Percentiles rank a stretch among this genome's conserved stretches.
phyloP scores from a whole-genome alignment of 1,284 basidiomycete species.

The Marasmius oreades region DNA sequence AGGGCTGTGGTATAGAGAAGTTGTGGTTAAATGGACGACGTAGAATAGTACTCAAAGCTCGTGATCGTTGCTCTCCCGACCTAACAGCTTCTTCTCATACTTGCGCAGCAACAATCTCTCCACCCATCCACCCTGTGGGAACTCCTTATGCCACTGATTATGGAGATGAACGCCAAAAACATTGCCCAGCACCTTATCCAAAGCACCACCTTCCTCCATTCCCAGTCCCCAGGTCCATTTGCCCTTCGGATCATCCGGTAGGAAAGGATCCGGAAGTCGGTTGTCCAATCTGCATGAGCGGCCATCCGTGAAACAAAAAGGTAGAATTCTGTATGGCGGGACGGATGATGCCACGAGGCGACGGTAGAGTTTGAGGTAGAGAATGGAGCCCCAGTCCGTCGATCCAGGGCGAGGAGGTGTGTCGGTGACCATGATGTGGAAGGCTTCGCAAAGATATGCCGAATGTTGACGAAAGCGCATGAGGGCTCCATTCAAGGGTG shows the following conservation, averaged over 20 bases:
- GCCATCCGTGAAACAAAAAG: conserved; percentile 90
- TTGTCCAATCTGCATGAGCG: conserved; percentile 87
- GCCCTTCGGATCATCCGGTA: conserved; percentile 53
- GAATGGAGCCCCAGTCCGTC: conserved; percentile 90
- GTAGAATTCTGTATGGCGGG: conserved; percentile 85
- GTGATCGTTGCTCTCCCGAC: no score
- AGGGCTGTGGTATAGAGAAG: no score
- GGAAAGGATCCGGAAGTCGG: conserved; percentile 87
- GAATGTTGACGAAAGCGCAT: conserved; percentile 89
- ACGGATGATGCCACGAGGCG: conserved; percentile 70
- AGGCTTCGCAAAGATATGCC: conserved; percentile 92
- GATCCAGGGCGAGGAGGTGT: conserved; percentile 72
- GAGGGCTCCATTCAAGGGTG: conserved; percentile 86
- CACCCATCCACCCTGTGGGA: conserved; percentile 79
- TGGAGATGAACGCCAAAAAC: conserved; percentile 89
- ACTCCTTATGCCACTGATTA: conserved; percentile 88
- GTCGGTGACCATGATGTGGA: conserved; percentile 81
- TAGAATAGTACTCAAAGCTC: no score
- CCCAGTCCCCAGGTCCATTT: conserved; percentile 53
- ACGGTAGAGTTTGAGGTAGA: conserved; percentile 87
- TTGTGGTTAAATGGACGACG: no score
- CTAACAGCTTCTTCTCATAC: conserved; percentile 47
- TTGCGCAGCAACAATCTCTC: conserved; percentile 64
- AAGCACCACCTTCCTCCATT: conserved; percentile 58
- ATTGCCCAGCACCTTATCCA: conserved; percentile 62